Evolutionary conservation across 2,329 filamentous ascomycete genomes (phyloP).

Genomic region (Pseudocercospora vitis): DNA sequence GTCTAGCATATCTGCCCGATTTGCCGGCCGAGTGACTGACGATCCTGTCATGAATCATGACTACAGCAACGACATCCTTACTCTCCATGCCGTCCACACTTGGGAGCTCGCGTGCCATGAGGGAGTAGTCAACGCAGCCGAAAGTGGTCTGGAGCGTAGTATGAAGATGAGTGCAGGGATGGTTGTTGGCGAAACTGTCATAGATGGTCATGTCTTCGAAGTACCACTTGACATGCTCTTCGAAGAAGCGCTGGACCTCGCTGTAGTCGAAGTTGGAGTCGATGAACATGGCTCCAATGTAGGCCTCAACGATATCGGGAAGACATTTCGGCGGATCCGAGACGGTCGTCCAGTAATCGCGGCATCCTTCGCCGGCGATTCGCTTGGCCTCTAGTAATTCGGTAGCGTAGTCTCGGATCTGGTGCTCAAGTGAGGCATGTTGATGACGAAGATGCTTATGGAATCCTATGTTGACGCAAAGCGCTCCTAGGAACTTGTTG

Average conservation of each 20-base stretch:
- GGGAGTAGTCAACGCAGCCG: slow-evolving; percentile 62
- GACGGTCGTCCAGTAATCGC: slow-evolving; percentile 69
- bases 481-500: slow-evolving; percentile 85
- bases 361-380: slow-evolving; percentile 48
- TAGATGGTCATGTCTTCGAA: slow-evolving; percentile 86
- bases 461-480: slow-evolving; percentile 76
- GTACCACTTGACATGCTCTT: slow-evolving; percentile 69
- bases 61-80: slow-evolving; percentile 61
- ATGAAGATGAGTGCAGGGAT: slow-evolving; percentile 71
- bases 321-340: slow-evolving; percentile 72
- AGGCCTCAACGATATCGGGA: slow-evolving; percentile 85
- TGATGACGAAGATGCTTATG: slow-evolving; percentile 67
- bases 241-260: slow-evolving; percentile 75
- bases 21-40: slow-evolving; percentile 64
- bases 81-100: slow-evolving; percentile 49
- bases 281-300: slow-evolving; percentile 86
- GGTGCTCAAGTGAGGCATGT: slow-evolving; percentile 51
- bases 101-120: slow-evolving; percentile 54
- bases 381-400: slow-evolving; percentile 58
- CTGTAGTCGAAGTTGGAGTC: slow-evolving; percentile 78
- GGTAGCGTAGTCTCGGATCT: slow-evolving; percentile 56
- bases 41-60: slow-evolving; percentile 73
- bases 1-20: slow-evolving; percentile 69
- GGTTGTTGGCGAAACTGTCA: slow-evolving; percentile 80
- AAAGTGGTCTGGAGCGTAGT: slow-evolving; percentile 64